phyloP scores from a whole-genome alignment of 179 eudicot species.

The Pouteria campechiana region DNA sequence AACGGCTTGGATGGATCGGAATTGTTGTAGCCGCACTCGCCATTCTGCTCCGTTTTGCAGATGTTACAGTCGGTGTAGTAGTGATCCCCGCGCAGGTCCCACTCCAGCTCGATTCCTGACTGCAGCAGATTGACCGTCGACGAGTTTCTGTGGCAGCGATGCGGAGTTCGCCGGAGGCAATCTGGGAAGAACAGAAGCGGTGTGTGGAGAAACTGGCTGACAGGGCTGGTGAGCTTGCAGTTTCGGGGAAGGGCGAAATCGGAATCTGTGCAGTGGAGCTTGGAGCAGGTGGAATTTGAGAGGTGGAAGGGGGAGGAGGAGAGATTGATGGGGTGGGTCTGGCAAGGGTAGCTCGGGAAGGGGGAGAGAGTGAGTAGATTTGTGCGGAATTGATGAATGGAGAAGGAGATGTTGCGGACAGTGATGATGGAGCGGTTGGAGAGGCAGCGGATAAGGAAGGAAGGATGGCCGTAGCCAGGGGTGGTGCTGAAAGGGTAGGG shows the following conservation, averaged over 20 bases:
- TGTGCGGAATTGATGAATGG: constrained; percentile 32
- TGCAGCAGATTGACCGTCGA: constrained; percentile 24
- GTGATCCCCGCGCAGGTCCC: constrained; percentile 18
- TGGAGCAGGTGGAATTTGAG: constrained; percentile 44
- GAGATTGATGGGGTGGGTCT: constrained; percentile 20
- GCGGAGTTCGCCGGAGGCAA: constrained; percentile 33
- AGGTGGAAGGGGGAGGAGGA: constrained; percentile 32
- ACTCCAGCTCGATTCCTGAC: constrained; percentile 40
- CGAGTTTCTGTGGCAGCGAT: constrained; percentile 36
- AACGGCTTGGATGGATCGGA: constrained; percentile 38
- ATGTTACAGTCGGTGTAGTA: constrained; percentile 32
- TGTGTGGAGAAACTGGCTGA: too few relatives aligned
- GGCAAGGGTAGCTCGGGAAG: constrained; percentile 21
- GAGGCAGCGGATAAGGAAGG: constrained; percentile 52
- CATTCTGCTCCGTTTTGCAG: constrained; percentile 26
- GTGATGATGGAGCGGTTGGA: constrained; percentile 32
- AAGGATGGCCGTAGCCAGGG: constrained; percentile 68
- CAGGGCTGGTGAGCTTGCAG: constrained; percentile 41
- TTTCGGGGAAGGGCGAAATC: constrained; percentile 47
- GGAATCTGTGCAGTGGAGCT: constrained; percentile 35
- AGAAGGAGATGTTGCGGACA: constrained; percentile 47
- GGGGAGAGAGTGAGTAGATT: constrained; percentile 8
- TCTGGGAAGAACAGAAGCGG: constrained; percentile 33
- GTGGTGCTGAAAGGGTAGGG: constrained; percentile 53
- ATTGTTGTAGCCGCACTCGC: constrained; percentile 55